Conservation (phyloP, 2,329 filamentous ascomycete species). For the Ramichloridium luteum region DNA sequence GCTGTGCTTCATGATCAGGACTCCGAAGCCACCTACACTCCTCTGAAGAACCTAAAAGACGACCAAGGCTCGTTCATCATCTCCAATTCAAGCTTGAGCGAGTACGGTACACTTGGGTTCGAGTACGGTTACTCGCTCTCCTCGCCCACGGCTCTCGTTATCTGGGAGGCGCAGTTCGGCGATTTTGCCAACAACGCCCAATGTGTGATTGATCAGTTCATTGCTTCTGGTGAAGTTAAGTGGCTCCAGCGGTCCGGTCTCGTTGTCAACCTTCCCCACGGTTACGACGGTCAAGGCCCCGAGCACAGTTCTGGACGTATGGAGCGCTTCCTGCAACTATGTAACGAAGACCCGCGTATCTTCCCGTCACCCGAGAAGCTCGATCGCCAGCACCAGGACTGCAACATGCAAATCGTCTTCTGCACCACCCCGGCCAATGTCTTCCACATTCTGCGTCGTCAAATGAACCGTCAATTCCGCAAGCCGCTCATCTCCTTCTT, state of each 20-base stretch:
- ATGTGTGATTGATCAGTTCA: conserved; percentile 97
- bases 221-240: conserved; percentile 93
- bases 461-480: conserved; percentile 98
- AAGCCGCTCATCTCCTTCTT: conserved; percentile 98
- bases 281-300: conserved; percentile 94
- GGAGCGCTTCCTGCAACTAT: conserved; percentile 93
- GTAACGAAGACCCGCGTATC: conserved; percentile 89
- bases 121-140: conserved; percentile 98
- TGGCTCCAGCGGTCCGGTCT: conserved; percentile 97
- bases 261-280: conserved; percentile 91
- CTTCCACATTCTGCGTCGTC: conserved; percentile 91
- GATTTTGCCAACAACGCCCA: conserved; percentile 99
- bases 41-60: conserved; percentile 75
- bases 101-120: conserved; percentile 72
- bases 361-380: conserved; percentile 84
- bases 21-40: conserved; percentile 83
- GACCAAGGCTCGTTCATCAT: conserved; percentile 95
- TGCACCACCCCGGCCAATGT: conserved; percentile 93
- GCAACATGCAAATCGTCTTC: conserved; percentile 97
- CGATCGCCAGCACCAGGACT: conserved; percentile 95
- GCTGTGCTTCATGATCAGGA: conserved; percentile 96
- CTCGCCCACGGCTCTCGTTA: conserved; percentile 90
- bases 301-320: conserved; percentile 97
- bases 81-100: conserved; percentile 79
- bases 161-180: conserved; percentile 99